These are phyloP conservation scores for Orbilia quercus DNA, from an alignment of 2,329 filamentous ascomycete genomes.

Conservation along the genomic window DNA sequence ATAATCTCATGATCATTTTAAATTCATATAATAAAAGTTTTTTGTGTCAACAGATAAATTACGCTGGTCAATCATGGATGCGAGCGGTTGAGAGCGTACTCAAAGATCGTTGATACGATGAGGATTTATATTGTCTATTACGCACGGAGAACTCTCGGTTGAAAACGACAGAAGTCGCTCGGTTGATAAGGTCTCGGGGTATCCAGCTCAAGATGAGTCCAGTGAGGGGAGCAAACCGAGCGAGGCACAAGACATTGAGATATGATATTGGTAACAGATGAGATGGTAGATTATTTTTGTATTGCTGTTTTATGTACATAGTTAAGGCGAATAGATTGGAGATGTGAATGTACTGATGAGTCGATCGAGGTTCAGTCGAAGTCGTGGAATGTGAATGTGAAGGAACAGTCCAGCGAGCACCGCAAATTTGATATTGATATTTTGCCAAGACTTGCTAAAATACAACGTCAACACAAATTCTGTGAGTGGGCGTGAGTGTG, in stretches of 20 bases:
- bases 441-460: slow-evolving; percentile 14
- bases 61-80: slow-evolving; percentile 56
- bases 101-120: slow-evolving; percentile 56
- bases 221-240: slow-evolving; percentile 48
- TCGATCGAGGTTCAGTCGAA: too few species aligned
- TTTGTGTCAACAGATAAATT: slow-evolving; percentile 57
- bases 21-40: too few species aligned
- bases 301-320: slow-evolving; percentile 4
- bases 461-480: slow-evolving; percentile 12
- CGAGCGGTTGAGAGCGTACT: slow-evolving; percentile 52
- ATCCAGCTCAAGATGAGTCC: slow-evolving; percentile 57
- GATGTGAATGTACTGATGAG: too few species aligned
- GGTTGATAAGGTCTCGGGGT: slow-evolving; percentile 9
- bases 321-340: not conserved
- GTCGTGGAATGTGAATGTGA: too few species aligned
- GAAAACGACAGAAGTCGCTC: not conserved
- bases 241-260: slow-evolving; percentile 54
- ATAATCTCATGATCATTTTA: too few species aligned
- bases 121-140: slow-evolving; percentile 56
- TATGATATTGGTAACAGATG: not conserved
- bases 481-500: too few species aligned
- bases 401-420: too few species aligned
- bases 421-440: not conserved
- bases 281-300: not conserved
- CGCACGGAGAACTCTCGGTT: slow-evolving; percentile 8